phyloP scores from a whole-genome alignment of 345 rosid species.

The Populus davidiana region DNA sequence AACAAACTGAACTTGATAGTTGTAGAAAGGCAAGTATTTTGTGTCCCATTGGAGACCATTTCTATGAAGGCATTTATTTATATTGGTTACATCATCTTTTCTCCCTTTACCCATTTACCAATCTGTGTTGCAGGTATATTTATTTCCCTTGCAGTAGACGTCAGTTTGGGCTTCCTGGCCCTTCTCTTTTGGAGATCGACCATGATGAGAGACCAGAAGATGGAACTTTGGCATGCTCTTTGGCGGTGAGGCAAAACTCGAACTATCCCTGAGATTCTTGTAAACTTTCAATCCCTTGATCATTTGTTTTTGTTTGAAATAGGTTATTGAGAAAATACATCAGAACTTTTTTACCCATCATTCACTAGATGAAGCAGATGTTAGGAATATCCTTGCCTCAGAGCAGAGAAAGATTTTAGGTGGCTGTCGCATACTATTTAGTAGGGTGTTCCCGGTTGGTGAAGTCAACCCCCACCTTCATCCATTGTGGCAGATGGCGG shows the following conservation, averaged over 20 bases:
- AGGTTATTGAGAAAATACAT: constrained; percentile 93
- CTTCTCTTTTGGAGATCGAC: constrained; percentile 97
- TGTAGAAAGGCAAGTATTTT: constrained; percentile 71
- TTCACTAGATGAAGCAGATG: constrained; percentile 78
- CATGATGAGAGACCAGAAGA: constrained; percentile 95
- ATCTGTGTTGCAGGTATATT: constrained; percentile 60
- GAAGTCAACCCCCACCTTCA: constrained; percentile 93
- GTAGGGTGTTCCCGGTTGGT: constrained; percentile 90
- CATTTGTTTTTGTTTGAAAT: constrained; percentile 15
- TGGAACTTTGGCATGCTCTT: constrained; percentile 91
- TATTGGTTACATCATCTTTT: background rate
- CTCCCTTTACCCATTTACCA: constrained; percentile 9
- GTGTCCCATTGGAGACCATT: background rate
- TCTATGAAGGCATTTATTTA: background rate
- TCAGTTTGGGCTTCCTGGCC: constrained; percentile 94
- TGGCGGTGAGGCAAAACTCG: constrained; percentile 60
- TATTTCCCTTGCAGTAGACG: constrained; percentile 97
- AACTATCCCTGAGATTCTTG: background rate
- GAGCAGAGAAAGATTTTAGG: constrained; percentile 85
- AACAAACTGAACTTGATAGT: constrained; percentile 84
- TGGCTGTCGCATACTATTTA: constrained; percentile 85
- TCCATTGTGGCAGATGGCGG: constrained; percentile 96
- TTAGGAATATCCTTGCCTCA: constrained; percentile 73
- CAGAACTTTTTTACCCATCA: constrained; percentile 65
- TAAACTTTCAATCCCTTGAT: background rate